Percentiles rank a stretch among this genome's conserved stretches.
phyloP scores from a whole-genome alignment of 2,329 filamentous ascomycete genomes.

The Fusarium ambrosium region DNA sequence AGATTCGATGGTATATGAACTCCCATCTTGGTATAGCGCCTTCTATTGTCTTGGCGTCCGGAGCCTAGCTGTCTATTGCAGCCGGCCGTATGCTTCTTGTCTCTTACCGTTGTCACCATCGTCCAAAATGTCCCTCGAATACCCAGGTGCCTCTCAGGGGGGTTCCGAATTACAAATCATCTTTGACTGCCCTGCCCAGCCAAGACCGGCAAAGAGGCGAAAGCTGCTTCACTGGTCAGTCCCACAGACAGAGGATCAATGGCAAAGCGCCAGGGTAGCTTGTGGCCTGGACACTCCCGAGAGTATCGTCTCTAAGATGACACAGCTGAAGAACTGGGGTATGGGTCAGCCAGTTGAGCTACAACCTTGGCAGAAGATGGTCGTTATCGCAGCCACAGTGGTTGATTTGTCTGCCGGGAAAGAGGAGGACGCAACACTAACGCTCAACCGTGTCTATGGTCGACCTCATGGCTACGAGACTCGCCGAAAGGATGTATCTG shows the following conservation, averaged over 20 bases:
- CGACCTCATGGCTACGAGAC: neutral
- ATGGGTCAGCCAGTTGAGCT: neutral
- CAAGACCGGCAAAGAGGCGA: neutral
- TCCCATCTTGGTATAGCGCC: too few species aligned
- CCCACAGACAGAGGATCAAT: slow-evolving; percentile 3
- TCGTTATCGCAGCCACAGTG: slow-evolving; percentile 1
- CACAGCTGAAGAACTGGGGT: neutral
- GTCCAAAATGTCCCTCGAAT: too few species aligned
- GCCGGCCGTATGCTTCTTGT: too few species aligned
- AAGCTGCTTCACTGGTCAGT: neutral
- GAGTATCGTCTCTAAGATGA: neutral
- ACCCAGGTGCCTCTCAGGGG: too few species aligned
- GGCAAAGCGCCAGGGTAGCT: neutral
- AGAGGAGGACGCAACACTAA: neutral
- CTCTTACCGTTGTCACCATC: too few species aligned
- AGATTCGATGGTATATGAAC: too few species aligned
- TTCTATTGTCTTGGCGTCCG: too few species aligned
- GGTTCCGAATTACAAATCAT: neutral
- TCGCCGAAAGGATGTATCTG: neutral
- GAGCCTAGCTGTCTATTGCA: too few species aligned
- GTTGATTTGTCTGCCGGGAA: neutral
- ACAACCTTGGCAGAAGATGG: neutral
- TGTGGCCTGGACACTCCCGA: neutral
- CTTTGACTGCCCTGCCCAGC: neutral
- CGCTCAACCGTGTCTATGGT: neutral